Evolutionary conservation across 805 yeast species (phyloP).

Genomic region (Phaffomyces opuntiae): DNA sequence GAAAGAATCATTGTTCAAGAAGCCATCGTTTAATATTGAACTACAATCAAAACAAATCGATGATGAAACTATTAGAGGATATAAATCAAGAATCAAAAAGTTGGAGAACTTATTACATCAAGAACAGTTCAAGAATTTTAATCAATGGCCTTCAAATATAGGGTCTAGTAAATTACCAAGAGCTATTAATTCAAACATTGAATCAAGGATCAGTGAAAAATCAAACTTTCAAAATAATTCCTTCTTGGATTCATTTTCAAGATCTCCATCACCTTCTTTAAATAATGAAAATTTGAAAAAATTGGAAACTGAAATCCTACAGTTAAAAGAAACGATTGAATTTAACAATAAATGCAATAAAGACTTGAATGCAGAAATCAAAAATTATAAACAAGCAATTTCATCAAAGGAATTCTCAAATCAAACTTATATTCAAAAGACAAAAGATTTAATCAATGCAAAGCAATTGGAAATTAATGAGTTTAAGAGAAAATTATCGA

Average conservation of each 20-base stretch:
- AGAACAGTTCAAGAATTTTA: slow-evolving; percentile 52
- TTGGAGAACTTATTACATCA: slow-evolving; percentile 75
- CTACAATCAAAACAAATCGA: background rate
- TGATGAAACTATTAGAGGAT: slow-evolving; percentile 46
- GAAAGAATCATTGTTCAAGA: slow-evolving; percentile 27
- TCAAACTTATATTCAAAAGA: background rate
- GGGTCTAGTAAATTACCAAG: slow-evolving; percentile 1
- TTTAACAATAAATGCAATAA: slow-evolving; percentile 1
- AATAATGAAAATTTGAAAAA: slow-evolving; percentile 5
- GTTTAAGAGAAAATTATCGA: background rate
- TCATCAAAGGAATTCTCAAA: slow-evolving; percentile 14
- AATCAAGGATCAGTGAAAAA: background rate
- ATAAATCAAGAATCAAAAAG: slow-evolving; percentile 65
- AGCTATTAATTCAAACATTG: background rate
- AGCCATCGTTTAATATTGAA: slow-evolving; percentile 8
- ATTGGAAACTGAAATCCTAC: slow-evolving; percentile 9
- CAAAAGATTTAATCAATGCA: background rate
- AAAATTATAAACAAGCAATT: slow-evolving; percentile 7
- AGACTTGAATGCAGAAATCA: slow-evolving; percentile 13
- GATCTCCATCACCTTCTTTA: slow-evolving; percentile 7
- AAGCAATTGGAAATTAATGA: slow-evolving; percentile 3
- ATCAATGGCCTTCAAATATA: slow-evolving; percentile 33
- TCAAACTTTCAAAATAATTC: background rate
- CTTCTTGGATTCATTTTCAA: background rate
- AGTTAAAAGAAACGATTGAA: background rate